Conservation (phyloP, 2,329 filamentous ascomycete species). For the Neofusicoccum cordaticola region DNA sequence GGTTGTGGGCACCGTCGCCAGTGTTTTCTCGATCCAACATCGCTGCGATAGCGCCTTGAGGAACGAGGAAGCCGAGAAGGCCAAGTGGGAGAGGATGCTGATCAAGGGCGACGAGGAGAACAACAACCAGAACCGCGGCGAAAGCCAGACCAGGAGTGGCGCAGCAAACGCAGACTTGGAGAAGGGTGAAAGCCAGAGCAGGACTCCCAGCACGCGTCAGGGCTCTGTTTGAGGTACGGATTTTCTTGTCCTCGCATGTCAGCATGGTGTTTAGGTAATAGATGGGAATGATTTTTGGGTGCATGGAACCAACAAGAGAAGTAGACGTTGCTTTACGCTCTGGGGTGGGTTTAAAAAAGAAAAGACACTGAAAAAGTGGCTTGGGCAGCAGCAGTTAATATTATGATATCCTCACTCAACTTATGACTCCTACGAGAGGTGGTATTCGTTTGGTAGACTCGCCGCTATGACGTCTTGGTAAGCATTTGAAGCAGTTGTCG, state of each 20-base stretch:
- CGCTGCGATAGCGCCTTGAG: conserved; percentile 3
- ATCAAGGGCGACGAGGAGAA: not conserved
- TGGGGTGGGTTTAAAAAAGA: no score
- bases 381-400: not conserved
- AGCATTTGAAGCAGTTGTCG: no score
- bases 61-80: not conserved
- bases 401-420: not conserved
- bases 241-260: not conserved
- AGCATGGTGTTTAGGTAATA: conserved; percentile 1
- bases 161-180: not conserved
- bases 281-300: not conserved
- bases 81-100: conserved; percentile 12
- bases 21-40: not conserved
- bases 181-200: not conserved
- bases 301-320: not conserved
- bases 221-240: not conserved
- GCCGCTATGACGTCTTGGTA: no score
- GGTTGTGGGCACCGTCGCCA: conserved; percentile 21
- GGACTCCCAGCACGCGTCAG: not conserved
- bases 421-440: not conserved
- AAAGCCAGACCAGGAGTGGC: not conserved
- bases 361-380: no score
- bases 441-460: no score
- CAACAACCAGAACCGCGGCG: not conserved
- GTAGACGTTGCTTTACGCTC: not conserved